Evolutionary conservation across 331 rosid genomes (phyloP).

Genomic region (Phaseolus coccineus): DNA sequence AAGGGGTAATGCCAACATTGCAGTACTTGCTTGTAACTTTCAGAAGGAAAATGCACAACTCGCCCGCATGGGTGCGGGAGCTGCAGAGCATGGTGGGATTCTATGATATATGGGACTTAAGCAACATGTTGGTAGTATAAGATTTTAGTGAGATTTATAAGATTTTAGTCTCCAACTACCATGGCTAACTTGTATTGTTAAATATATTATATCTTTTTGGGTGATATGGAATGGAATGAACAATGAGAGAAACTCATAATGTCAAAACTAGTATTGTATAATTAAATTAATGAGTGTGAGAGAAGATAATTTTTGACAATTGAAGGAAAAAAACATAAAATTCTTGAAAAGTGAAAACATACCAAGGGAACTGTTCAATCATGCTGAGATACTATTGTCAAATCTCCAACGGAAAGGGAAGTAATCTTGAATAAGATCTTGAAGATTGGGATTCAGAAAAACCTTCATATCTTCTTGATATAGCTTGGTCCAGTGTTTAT

Average conservation of each 20-base stretch:
- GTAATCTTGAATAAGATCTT: not conserved
- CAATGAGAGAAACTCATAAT: not conserved
- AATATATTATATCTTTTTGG: not conserved
- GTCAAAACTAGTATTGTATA: not conserved
- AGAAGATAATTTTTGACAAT: not conserved
- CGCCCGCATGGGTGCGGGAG: too few species aligned
- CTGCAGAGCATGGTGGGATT: too few species aligned
- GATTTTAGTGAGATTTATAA: too few species aligned
- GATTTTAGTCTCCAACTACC: too few species aligned
- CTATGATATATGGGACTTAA: too few species aligned
- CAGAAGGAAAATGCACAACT: too few species aligned
- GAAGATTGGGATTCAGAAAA: conserved; percentile 8
- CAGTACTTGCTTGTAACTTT: too few species aligned
- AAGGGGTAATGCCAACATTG: too few species aligned
- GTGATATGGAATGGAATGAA: not conserved
- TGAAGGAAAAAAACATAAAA: too few species aligned
- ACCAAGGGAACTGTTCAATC: not conserved
- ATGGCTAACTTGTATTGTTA: not conserved
- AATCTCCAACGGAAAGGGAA: not conserved
- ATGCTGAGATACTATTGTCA: not conserved
- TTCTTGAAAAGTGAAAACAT: conserved; percentile 26
- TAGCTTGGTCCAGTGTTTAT: conserved; percentile 34
- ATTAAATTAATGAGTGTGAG: not conserved
- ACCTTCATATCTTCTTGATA: not conserved
- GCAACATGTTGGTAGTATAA: too few species aligned